Evolutionary conservation across 148 eudicot genomes (phyloP).

Genomic region (Cornus suecica): DNA sequence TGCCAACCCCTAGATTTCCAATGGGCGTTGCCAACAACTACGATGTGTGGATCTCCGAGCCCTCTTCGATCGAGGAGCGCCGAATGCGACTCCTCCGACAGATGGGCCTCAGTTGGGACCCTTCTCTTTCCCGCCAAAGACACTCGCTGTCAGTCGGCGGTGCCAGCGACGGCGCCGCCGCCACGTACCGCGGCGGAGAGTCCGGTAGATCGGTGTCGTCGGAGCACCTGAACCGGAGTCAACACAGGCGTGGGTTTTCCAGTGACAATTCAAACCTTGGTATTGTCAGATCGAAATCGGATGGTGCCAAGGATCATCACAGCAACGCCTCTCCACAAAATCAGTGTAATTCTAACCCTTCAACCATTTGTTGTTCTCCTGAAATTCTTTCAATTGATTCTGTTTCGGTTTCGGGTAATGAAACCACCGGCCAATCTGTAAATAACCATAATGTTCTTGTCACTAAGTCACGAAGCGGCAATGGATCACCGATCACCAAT

Average conservation of each 20-base stretch:
- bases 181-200: constrained; percentile 3
- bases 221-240: constrained; percentile 22
- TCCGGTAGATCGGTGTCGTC: constrained; percentile 40
- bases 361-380: constrained; percentile 19
- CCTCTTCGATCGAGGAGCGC: constrained; percentile 74
- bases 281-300: constrained; percentile 41
- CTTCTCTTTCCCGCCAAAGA: constrained; percentile 39
- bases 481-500: constrained; percentile 11
- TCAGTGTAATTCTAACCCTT: constrained; percentile 23
- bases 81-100: constrained; percentile 59
- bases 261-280: constrained; percentile 5
- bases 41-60: constrained; percentile 75
- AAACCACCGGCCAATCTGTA: constrained; percentile 33
- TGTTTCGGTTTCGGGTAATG: constrained; percentile 17
- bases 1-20: constrained; percentile 36
- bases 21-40: constrained; percentile 42
- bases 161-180: not conserved
- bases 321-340: constrained; percentile 1
- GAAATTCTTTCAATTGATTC: constrained; percentile 44
- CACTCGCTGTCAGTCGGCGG: constrained; percentile 10
- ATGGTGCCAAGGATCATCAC: constrained; percentile 18
- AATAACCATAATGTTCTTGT: constrained; percentile 34
- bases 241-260: constrained; percentile 13
- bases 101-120: constrained; percentile 52
- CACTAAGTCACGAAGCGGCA: constrained; percentile 18